These are phyloP conservation scores for Aspergillus awamori DNA, from an alignment of 2,329 filamentous ascomycete genomes.

Conservation along the genomic window DNA sequence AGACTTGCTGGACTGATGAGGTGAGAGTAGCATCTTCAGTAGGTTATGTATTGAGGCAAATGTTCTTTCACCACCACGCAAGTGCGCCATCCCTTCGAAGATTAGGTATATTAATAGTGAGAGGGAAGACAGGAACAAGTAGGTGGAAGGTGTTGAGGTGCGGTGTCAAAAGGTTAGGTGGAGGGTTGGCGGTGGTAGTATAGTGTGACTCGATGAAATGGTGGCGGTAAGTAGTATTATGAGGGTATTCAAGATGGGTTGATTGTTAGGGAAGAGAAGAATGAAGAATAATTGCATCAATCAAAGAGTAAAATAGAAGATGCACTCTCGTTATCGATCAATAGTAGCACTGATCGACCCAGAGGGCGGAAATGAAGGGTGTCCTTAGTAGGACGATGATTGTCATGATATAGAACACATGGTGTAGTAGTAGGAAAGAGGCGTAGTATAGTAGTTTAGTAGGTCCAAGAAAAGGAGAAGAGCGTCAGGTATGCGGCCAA, in stretches of 20 bases:
- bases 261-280: constrained; percentile 15
- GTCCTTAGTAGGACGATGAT: constrained; percentile 42
- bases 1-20: constrained; percentile 43
- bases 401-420: constrained; percentile 49
- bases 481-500: constrained; percentile 28
- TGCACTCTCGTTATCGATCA: constrained; percentile 35
- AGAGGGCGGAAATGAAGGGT: constrained; percentile 28
- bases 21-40: constrained; percentile 49
- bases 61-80: constrained; percentile 35
- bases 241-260: constrained; percentile 14
- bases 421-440: constrained; percentile 27
- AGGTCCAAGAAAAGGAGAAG: constrained; percentile 15
- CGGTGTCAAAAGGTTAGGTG: constrained; percentile 12
- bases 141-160: constrained; percentile 10
- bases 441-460: constrained; percentile 10
- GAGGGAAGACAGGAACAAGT: constrained; percentile 4
- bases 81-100: constrained; percentile 34
- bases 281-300: constrained; percentile 18
- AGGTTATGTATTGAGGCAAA: constrained; percentile 45
- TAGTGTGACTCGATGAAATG: constrained; percentile 17
- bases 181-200: background rate
- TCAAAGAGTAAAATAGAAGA: constrained; percentile 22
- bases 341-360: constrained; percentile 30
- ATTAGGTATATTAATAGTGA: constrained; percentile 15
- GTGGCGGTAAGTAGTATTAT: constrained; percentile 8